These are phyloP conservation scores for Alternaria sp. DNA, from an alignment of 2,329 filamentous ascomycete genomes.

Conservation along the genomic window DNA sequence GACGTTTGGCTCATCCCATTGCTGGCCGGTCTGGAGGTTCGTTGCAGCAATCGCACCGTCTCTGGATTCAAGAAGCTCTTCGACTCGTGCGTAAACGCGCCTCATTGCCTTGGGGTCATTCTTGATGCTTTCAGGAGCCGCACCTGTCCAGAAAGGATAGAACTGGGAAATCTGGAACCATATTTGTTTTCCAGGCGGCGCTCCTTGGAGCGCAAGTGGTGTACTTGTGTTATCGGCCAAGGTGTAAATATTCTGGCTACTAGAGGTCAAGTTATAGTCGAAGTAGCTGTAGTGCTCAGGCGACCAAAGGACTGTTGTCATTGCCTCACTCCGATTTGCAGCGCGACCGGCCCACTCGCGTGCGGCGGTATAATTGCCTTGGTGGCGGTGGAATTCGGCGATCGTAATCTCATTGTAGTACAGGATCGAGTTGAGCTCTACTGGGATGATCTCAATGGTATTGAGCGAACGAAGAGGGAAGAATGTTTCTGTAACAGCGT, in stretches of 20 bases:
- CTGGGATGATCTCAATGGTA: constrained; percentile 65
- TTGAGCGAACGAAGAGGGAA: constrained; percentile 73
- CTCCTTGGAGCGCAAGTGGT: constrained; percentile 49
- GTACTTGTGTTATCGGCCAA: constrained; percentile 54
- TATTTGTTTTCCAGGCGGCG: constrained; percentile 65
- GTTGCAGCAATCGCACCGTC: constrained; percentile 69
- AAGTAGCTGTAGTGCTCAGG: constrained; percentile 69
- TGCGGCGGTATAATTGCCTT: constrained; percentile 62
- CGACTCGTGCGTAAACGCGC: constrained; percentile 63
- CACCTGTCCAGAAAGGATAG: constrained; percentile 75
- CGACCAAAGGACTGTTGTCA: constrained; percentile 72
- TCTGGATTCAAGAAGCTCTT: constrained; percentile 60
- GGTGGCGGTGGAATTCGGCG: constrained; percentile 61
- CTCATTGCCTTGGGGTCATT: constrained; percentile 67
- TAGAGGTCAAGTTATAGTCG: constrained; percentile 72
- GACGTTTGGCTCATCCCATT: constrained; percentile 76
- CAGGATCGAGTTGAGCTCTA: constrained; percentile 73
- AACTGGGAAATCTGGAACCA: constrained; percentile 68
- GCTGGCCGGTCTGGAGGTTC: constrained; percentile 68
- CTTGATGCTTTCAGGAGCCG: constrained; percentile 65
- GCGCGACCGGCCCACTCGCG: constrained; percentile 61
- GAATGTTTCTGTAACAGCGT: constrained; percentile 67
- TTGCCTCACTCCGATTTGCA: constrained; percentile 64
- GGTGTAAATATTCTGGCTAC: constrained; percentile 64
- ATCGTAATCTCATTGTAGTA: constrained; percentile 71